Evolutionary conservation across 1,284 basidiomycete species (phyloP).

Genomic region (Takashimella koratensis): DNA sequence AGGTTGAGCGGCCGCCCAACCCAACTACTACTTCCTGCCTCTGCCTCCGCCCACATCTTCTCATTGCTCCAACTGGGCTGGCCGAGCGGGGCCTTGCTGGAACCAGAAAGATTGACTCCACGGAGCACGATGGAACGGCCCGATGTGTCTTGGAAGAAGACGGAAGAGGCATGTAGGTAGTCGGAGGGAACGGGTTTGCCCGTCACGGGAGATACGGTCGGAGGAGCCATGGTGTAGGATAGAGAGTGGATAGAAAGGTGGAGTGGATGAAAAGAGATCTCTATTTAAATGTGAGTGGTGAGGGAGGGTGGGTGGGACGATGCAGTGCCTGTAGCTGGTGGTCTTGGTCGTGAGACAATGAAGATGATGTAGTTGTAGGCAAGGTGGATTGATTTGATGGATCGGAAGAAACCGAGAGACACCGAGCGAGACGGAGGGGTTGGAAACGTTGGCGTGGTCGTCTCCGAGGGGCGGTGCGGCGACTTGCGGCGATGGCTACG

Average conservation of each 20-base stretch:
- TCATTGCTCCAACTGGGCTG: slow-evolving; percentile 65
- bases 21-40: slow-evolving; percentile 72
- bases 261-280: neutral
- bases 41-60: slow-evolving; percentile 84
- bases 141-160: slow-evolving; percentile 75
- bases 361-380: neutral
- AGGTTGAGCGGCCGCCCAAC: slow-evolving; percentile 70
- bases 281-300: neutral
- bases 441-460: too few relatives aligned
- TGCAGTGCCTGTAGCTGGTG: too few relatives aligned
- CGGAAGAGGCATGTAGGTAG: slow-evolving; percentile 62
- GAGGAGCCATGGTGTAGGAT: slow-evolving; percentile 37
- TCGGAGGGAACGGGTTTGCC: slow-evolving; percentile 52
- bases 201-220: slow-evolving; percentile 63
- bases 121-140: slow-evolving; percentile 83
- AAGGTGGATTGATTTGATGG: neutral
- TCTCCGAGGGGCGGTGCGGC: too few relatives aligned
- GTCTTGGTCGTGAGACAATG: too few relatives aligned
- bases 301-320: neutral
- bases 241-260: neutral
- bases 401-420: too few relatives aligned
- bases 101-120: slow-evolving; percentile 88
- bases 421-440: too few relatives aligned
- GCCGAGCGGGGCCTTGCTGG: slow-evolving; percentile 74
- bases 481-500: too few relatives aligned